Base-by-base conservation (phyloP, 345 rosid genomes). In the Ailanthus altissimus region DNA sequence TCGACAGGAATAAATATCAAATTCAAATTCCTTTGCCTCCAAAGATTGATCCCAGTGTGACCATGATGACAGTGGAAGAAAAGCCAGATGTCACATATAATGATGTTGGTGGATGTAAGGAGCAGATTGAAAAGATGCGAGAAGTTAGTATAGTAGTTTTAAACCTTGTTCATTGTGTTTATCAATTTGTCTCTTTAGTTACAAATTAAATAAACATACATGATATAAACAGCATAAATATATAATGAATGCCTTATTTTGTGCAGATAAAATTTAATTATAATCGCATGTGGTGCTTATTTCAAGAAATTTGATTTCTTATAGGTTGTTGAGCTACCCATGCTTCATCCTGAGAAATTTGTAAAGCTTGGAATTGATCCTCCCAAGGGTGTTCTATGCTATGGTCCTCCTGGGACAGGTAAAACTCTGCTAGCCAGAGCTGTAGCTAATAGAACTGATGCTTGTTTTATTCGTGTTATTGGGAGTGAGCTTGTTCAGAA, bases 261-360 rank as follows among this genome's bases (percentile, higher is more conserved):
- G n/a, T n/a, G 11, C 11, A n/a, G 69, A 74, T 47, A 59, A 23
- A n/a, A 18, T 38, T 0, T 49, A 16, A 15, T 10, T 60, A 32
- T 74, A 18, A 23, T 45, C 2, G 2, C n/a, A 65, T 9, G 26
- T 65, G 46, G 46, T 23, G 4, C 16, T 57, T 49, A 49, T 28
- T 36, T 23, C 60, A 23, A 40, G 62, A 46, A 60, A 45, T 60
- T 68, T 70, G 60, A 60, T 60, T 32, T 77, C 12, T 50, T 76
- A n/a, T 80, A 93, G 99, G 99, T 96, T 66, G 99, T 96, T 83
- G 99, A 96, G 78, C 85, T 96, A 58, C 99, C 99, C 3, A 93
- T 96, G 99, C 98, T 96, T 88, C 99, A 96, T 66, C 99, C 99
- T 8, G 99, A 96, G 89, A 96, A 93, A 83, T 96, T 96, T 81